Percentiles rank a stretch among this genome's conserved stretches.
phyloP scores from a whole-genome alignment of 2,329 filamentous ascomycete species.

The Fusarium sublunatum region DNA sequence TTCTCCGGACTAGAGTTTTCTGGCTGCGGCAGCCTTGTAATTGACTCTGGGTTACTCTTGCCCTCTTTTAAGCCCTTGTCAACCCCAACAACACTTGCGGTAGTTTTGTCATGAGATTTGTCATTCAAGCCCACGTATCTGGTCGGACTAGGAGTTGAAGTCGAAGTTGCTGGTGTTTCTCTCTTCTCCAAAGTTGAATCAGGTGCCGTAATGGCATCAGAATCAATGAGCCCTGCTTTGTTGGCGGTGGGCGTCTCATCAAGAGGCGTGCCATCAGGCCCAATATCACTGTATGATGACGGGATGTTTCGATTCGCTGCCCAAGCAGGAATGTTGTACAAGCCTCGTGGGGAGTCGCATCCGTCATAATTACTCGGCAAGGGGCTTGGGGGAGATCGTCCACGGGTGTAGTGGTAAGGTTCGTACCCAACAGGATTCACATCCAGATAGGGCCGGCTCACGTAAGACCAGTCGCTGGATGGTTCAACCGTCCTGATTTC shows the following conservation, averaged over 20 bases:
- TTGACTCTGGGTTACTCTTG: not conserved
- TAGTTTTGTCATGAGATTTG: not conserved
- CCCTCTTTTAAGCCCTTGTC: not conserved
- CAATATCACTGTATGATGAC: constrained; percentile 55
- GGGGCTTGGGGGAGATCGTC: constrained; percentile 66
- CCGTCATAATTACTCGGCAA: constrained; percentile 57
- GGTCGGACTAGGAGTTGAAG: constrained; percentile 23
- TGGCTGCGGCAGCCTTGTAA: not conserved
- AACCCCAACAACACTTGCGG: not conserved
- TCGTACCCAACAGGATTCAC: constrained; percentile 53
- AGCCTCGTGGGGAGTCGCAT: constrained; percentile 47
- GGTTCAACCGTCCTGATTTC: constrained; percentile 56
- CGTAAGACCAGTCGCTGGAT: constrained; percentile 58
- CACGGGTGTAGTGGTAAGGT: constrained; percentile 60
- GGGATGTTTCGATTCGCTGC: constrained; percentile 54
- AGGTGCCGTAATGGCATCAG: constrained; percentile 14
- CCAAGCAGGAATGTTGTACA: constrained; percentile 51
- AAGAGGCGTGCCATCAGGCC: constrained; percentile 35
- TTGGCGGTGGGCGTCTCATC: constrained; percentile 42
- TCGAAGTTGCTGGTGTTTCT: constrained; percentile 35
- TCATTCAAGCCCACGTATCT: constrained; percentile 7
- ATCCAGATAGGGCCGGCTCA: constrained; percentile 53
- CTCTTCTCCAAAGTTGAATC: constrained; percentile 27
- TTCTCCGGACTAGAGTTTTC: constrained; percentile 13
- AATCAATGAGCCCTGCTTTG: constrained; percentile 25